Evolutionary conservation across 805 yeast species (phyloP), one percentile per base, ranked within the genome.

Genomic region (Saccharomycopsis olivae): DNA sequence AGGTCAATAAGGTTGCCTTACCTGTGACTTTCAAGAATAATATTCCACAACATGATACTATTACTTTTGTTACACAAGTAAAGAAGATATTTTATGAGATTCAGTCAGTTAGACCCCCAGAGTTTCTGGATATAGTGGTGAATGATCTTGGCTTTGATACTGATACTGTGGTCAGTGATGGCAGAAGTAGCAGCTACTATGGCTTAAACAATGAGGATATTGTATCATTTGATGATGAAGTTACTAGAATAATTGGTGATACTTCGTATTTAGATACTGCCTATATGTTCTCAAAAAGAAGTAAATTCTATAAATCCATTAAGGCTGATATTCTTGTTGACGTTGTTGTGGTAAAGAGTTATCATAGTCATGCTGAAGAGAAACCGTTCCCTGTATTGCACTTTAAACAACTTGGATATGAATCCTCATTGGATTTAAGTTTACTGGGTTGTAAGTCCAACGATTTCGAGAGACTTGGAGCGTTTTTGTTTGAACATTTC

Each of bases 361-460:
- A 32, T 25, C 38, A 37, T 29, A 21, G 3, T 14, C 9, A 16
- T 3, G 41, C 16, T 5, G 17, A 9, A 13, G n/a, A 17, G 14
- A 9, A 5, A 11, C 23, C 40, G 20, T 37, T 41, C 24, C 45
- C 41, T 6, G 41, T 41, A 16, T 27, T 41, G 15, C 45, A 41
- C 15, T 38, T 41, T 30, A 31, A 38, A 23, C 10, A 40, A 20
- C 32, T 18, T 24, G 28, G 19, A 8, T 32, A 38, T 4, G 23
- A 28, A 18, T 13, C 16, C 9, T 10, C 16, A 10, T 15, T 37
- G 14, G 21, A 36, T 29, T 18, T 33, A 17, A 32, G 17, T 19
- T 39, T 28, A 20, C 17, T 19, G 32, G 14, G 14, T 14, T 24
- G 11, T 25, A 27, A 8, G 24, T 6, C 13, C 8, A 16, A 8